phyloP scores from a whole-genome alignment of 2,329 filamentous ascomycete genomes.

The Colletotrichum plurivorum region DNA sequence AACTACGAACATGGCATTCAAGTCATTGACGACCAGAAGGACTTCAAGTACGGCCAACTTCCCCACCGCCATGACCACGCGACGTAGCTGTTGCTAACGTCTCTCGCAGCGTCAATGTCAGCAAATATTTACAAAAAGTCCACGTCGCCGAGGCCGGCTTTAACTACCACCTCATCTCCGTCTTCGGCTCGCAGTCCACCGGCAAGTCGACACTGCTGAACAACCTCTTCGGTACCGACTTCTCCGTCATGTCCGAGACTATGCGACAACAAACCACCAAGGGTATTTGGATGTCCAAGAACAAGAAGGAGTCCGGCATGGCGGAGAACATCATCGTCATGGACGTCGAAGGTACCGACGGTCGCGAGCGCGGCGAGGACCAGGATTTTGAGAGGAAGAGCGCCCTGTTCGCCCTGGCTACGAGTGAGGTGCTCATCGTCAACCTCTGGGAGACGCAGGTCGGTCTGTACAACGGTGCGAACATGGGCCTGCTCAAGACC shows the following conservation, averaged over 20 bases:
- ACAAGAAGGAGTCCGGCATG: conserved; percentile 82
- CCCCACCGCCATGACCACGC: conserved; percentile 19
- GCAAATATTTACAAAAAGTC: conserved; percentile 84
- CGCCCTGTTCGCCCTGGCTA: conserved; percentile 95
- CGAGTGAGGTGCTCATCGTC: conserved; percentile 96
- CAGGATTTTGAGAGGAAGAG: conserved; percentile 99
- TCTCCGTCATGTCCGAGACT: conserved; percentile 97
- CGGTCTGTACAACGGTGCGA: conserved; percentile 96
- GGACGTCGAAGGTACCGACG: conserved; percentile 99
- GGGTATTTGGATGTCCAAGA: conserved; percentile 99
- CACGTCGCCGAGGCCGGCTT: conserved; percentile 91
- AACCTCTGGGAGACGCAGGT: conserved; percentile 99
- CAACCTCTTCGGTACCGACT: conserved; percentile 93
- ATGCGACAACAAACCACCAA: conserved; percentile 97
- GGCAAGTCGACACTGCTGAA: conserved; percentile 98
- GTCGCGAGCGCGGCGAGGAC: conserved; percentile 94
- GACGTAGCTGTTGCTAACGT: conserved; percentile 1
- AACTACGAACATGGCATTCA: conserved; percentile 95
- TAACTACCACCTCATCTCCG: conserved; percentile 99
- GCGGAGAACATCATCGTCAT: conserved; percentile 98
- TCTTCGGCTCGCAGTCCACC: conserved; percentile 98
- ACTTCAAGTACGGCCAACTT: conserved; percentile 84
- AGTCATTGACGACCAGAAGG: conserved; percentile 95
- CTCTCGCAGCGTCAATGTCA: conserved; percentile 76
- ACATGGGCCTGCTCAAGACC: conserved; percentile 98